Conservation (phyloP, 805 yeast species). For the Torulaspora delbrueckii region DNA sequence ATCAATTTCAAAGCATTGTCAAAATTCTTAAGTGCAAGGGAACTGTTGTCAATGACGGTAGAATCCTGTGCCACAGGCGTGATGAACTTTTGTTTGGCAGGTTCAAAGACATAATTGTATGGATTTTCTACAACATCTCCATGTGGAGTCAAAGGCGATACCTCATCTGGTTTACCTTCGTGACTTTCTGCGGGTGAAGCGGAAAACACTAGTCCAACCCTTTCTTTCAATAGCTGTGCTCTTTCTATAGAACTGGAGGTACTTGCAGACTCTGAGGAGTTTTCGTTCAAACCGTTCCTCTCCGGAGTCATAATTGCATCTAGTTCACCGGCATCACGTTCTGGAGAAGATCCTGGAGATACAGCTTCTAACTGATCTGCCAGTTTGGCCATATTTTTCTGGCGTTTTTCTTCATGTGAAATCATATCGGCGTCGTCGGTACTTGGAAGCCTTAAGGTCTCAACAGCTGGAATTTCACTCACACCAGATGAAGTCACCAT, state of each 20-base stretch:
- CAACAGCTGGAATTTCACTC: background rate
- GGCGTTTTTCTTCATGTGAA: constrained; percentile 14
- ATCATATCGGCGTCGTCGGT: constrained; percentile 4
- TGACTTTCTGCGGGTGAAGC: constrained; percentile 5
- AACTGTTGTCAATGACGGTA: constrained; percentile 8
- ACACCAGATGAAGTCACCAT: background rate
- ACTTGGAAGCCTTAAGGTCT: constrained; percentile 1
- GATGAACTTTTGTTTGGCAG: background rate
- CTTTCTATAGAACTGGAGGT: constrained; percentile 19
- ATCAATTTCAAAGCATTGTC: constrained; percentile 8
- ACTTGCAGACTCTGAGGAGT: constrained; percentile 7
- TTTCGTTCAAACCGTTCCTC: background rate
- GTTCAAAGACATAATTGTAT: constrained; percentile 27
- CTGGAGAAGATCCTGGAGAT: constrained; percentile 5
- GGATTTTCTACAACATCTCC: constrained; percentile 17
- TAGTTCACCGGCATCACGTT: background rate
- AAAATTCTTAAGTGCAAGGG: constrained; percentile 9
- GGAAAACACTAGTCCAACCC: constrained; percentile 11
- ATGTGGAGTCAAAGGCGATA: constrained; percentile 22
- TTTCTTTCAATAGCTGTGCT: constrained; percentile 14
- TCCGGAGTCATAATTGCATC: background rate
- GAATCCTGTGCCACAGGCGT: constrained; percentile 10
- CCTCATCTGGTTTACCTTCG: constrained; percentile 8
- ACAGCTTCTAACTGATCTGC: constrained; percentile 10
- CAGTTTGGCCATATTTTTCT: constrained; percentile 12